Base-by-base conservation (phyloP, 257 asterid species). In the Solanum arcanum region DNA sequence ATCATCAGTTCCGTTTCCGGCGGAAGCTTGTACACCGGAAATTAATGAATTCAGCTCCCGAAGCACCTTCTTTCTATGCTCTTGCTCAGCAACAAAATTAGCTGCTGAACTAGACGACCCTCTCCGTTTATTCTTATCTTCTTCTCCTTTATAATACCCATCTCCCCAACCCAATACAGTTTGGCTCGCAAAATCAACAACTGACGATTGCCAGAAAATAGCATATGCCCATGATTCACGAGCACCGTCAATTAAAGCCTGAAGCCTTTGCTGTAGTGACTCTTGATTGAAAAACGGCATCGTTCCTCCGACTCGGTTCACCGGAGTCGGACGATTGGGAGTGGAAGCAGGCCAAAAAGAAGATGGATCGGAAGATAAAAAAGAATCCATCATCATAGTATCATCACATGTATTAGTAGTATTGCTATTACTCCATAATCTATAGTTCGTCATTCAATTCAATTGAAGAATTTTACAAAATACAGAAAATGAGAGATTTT, bases 181-280 rank as follows among this genome's bases (percentile, higher is more conserved):
- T 0, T 94, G 90, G 25, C 90, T 90, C 6, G 93, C 91, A 84
- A 86, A 88, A 31, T 93, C 96, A 2, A 85, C 83, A 4, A 84
- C 93, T 98, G 98, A 93, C 0, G 94, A 90, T 70, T 96, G 98
- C 99, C 99, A 96, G 92, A 96, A 96, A 16, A 96, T 96, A 2
- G 98, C 98, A 82, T 96, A 96, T 5, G 99, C 95, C 98, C 98
- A 96, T 89, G 91, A 86, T 89, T 96, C 98, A 5, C 84, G 86
- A 5, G 98, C 94, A 83, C 95, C 95, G 25, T 96, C 99, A 44
- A 96, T 95, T 42, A 96, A 39, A 21, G 96, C 72, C 16, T 89
- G 95, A 3, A 96, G 94, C 4, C 98, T 94, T 85, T 94, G 97
- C 88, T 96, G 99, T 8, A 96, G 94, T 5, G 94, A 93, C 23